These are phyloP conservation scores for Mallotus repandus DNA, from an alignment of 441 rosid species.

Conservation along the genomic window DNA sequence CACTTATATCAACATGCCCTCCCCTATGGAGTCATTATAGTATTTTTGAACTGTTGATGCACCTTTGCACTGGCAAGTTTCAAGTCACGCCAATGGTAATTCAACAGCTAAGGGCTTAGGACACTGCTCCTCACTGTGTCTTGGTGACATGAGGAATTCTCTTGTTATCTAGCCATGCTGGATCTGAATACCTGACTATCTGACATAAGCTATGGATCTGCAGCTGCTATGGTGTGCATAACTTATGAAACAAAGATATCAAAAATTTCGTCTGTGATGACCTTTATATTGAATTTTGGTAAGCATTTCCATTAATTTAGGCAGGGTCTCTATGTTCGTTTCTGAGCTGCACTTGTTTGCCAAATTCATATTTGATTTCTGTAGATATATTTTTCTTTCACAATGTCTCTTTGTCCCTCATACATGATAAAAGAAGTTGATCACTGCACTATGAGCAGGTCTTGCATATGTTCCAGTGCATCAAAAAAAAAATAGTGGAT, in stretches of 20 bases:
- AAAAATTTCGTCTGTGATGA: not conserved
- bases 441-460: not conserved
- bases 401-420: not conserved
- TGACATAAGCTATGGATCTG: not conserved
- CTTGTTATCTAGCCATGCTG: not conserved
- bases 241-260: not conserved
- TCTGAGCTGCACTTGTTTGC: not conserved
- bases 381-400: not conserved
- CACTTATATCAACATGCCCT: not conserved
- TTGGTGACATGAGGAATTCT: not conserved
- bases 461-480: not conserved
- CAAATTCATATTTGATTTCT: not conserved
- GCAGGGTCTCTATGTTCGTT: not conserved
- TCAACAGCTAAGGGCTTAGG: not conserved
- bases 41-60: not conserved
- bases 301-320: not conserved
- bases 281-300: not conserved
- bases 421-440: not conserved
- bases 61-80: not conserved
- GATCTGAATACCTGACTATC: no score
- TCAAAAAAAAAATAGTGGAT: not conserved
- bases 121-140: not conserved
- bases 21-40: not conserved
- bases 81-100: not conserved
- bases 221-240: not conserved